Evolutionary conservation across 2,329 filamentous ascomycete genomes (phyloP).

Genomic region (Fusarium devonianum): DNA sequence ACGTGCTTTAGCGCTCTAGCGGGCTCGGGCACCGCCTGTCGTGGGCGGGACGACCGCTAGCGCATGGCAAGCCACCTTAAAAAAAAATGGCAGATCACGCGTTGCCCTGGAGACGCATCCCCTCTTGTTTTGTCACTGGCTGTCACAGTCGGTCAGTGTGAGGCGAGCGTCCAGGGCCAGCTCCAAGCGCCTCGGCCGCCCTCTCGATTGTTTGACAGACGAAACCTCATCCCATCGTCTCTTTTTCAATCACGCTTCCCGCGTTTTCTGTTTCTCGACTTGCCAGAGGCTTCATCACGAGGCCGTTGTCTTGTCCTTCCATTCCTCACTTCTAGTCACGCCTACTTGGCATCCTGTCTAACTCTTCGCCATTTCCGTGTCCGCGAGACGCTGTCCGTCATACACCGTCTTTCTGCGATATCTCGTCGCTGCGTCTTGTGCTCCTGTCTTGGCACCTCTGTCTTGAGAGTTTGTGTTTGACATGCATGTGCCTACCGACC

Average conservation of each 20-base stretch:
- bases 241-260: constrained; percentile 27
- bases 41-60: constrained; percentile 29
- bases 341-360: constrained; percentile 8
- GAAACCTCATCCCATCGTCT: constrained; percentile 28
- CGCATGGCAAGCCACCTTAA: constrained; percentile 6
- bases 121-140: constrained; percentile 19
- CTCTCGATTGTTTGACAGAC: constrained; percentile 37
- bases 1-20: constrained; percentile 15
- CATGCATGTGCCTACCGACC: constrained; percentile 30
- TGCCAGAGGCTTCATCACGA: constrained; percentile 16
- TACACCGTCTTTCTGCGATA: background rate
- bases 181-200: constrained; percentile 27
- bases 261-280: constrained; percentile 14
- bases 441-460: constrained; percentile 23
- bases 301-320: constrained; percentile 21
- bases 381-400: constrained; percentile 6
- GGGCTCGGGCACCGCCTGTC: constrained; percentile 5
- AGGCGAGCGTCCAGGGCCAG: background rate
- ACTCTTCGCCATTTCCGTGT: constrained; percentile 14
- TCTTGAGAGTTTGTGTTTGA: constrained; percentile 28
- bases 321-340: constrained; percentile 3
- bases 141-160: no score
- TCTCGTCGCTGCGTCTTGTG: constrained; percentile 16
- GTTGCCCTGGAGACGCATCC: constrained; percentile 16
- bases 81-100: constrained; percentile 1